phyloP scores from a whole-genome alignment of 2,329 filamentous ascomycete genomes.

The Albifimbria verrucaria region DNA sequence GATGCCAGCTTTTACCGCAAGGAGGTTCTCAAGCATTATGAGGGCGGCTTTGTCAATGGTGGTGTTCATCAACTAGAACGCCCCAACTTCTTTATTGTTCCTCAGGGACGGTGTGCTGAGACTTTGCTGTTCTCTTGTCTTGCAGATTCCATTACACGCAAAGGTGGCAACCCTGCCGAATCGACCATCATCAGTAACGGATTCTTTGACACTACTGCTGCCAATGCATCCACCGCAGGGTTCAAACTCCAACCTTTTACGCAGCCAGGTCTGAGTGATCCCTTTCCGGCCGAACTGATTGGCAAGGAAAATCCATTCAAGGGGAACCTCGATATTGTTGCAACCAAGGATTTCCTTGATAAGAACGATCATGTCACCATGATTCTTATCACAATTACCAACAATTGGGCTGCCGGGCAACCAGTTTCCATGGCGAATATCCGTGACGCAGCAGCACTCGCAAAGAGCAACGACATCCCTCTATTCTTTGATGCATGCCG shows the following conservation, averaged over 20 bases:
- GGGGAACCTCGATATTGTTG: conserved; percentile 1
- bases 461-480: conserved; percentile 11
- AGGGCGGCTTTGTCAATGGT: conserved; percentile 2
- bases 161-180: not conserved
- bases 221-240: not conserved
- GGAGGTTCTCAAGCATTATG: not conserved
- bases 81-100: conserved; percentile 17
- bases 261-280: conserved; percentile 1
- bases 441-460: conserved; percentile 8
- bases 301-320: conserved; percentile 4
- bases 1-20: not conserved
- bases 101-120: conserved; percentile 20
- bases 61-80: conserved; percentile 1
- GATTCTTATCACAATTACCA: conserved; percentile 20
- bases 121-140: conserved; percentile 13
- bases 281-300: conserved; percentile 1
- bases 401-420: conserved; percentile 19
- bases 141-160: not conserved
- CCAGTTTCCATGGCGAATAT: conserved; percentile 22
- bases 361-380: conserved; percentile 5
- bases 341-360: not conserved
- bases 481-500: conserved; percentile 20
- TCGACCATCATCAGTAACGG: conserved; percentile 1
- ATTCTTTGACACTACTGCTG: conserved; percentile 2
- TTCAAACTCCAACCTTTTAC: conserved; percentile 2